phyloP scores from a whole-genome alignment of 306 rosid genomes.

The Sicyos baderoa region DNA sequence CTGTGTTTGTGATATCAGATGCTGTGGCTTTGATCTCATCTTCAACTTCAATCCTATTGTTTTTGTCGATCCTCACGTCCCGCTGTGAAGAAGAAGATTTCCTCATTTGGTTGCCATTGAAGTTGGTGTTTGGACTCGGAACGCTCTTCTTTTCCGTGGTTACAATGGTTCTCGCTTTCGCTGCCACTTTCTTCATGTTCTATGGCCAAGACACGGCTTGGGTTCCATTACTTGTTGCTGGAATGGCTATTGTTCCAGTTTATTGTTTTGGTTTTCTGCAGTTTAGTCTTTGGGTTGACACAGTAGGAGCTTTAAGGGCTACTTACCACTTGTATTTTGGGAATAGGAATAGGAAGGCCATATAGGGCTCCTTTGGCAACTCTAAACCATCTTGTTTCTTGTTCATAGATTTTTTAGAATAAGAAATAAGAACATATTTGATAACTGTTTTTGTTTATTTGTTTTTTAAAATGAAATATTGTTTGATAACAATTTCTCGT shows the following conservation, averaged over 20 bases:
- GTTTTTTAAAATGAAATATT: no score
- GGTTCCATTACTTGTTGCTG: not conserved
- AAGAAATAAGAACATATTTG: no score
- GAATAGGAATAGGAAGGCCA: no score
- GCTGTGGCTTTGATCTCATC: slow-evolving; percentile 2
- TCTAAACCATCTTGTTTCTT: no score
- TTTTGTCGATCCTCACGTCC: not conserved
- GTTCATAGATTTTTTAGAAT: no score
- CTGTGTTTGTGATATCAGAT: slow-evolving; percentile 11
- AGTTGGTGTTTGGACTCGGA: not conserved
- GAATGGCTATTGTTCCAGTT: not conserved
- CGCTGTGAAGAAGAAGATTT: not conserved
- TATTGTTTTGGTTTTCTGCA: not conserved
- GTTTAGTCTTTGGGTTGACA: not conserved
- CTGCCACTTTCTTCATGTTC: not conserved
- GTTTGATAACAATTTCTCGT: no score
- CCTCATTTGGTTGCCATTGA: not conserved
- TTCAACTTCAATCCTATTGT: not conserved
- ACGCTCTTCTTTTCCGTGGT: not conserved
- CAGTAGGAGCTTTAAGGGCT: no score
- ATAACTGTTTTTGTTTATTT: no score
- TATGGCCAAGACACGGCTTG: not conserved
- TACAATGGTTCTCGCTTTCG: not conserved
- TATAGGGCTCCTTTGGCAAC: no score
- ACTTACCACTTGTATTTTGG: no score